Evolutionary conservation across 441 rosid genomes (phyloP).

Genomic region (Adansonia rubrostipa): DNA sequence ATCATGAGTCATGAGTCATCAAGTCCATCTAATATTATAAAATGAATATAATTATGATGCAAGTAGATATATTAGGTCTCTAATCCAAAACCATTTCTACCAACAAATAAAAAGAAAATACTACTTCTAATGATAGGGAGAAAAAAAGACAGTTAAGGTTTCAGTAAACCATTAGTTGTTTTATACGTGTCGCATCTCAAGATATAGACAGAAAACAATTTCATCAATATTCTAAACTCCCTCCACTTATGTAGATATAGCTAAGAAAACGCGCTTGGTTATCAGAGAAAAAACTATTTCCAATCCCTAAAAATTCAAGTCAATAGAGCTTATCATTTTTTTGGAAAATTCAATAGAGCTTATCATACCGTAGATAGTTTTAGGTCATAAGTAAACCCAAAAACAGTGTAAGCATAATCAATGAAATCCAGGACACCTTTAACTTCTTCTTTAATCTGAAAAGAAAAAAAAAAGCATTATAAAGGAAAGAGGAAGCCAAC

Average conservation of each 20-base stretch:
- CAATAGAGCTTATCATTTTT: not conserved
- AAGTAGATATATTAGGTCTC: not conserved
- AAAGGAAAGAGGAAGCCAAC: conserved; percentile 22
- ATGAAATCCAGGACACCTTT: conserved; percentile 83
- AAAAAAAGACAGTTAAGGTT: not conserved
- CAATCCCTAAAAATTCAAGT: not conserved
- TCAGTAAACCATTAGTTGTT: not conserved
- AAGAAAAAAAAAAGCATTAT: conserved; percentile 28
- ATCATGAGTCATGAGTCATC: conserved; percentile 3
- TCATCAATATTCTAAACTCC: not conserved
- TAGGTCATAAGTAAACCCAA: conserved; percentile 74
- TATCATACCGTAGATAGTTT: conserved; percentile 88
- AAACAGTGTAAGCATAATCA: conserved; percentile 55
- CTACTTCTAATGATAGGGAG: not conserved
- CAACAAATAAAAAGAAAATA: not conserved
- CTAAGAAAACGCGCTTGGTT: not conserved
- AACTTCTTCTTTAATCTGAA: conserved; percentile 83
- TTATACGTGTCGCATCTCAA: not conserved
- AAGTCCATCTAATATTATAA: conserved; percentile 9
- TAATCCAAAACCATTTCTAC: not conserved
- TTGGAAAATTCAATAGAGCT: not conserved
- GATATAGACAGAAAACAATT: not conserved
- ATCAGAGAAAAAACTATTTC: conserved; percentile 9
- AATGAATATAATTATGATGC: conserved; percentile 1
- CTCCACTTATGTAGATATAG: not conserved